Evolutionary conservation across 768 basidiomycete genomes (phyloP).

Genomic region (Piloderma croceum): DNA sequence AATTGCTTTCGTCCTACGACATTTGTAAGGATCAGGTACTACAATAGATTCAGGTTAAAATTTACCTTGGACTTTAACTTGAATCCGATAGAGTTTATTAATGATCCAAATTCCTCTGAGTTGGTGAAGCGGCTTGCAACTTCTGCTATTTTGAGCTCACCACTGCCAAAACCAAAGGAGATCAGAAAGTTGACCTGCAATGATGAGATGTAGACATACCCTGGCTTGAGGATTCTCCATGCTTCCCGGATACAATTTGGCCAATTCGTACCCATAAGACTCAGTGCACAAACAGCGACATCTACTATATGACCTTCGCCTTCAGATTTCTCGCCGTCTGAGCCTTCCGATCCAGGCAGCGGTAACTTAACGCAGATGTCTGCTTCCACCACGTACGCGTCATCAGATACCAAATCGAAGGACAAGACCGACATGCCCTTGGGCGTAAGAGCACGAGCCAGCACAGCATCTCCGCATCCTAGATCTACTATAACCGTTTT

Average conservation of each 20-base stretch:
- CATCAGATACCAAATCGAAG: slow-evolving; percentile 75
- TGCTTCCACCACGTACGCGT: slow-evolving; percentile 76
- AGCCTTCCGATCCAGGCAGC: slow-evolving; percentile 71
- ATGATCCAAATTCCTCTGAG: slow-evolving; percentile 56
- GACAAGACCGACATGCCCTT: slow-evolving; percentile 67
- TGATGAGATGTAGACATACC: slow-evolving; percentile 43
- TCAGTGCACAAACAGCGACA: slow-evolving; percentile 88
- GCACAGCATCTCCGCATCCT: slow-evolving; percentile 90
- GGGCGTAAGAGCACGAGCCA: slow-evolving; percentile 70
- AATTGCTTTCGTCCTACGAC: slow-evolving; percentile 69
- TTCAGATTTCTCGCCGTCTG: slow-evolving; percentile 30
- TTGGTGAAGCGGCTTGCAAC: slow-evolving; percentile 79
- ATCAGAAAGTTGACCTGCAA: slow-evolving; percentile 3
- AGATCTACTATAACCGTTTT: slow-evolving; percentile 83
- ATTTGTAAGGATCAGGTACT: neutral
- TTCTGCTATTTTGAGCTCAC: slow-evolving; percentile 83
- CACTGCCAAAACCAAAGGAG: slow-evolving; percentile 38
- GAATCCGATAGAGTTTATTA: slow-evolving; percentile 71
- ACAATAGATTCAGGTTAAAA: neutral
- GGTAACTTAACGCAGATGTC: slow-evolving; percentile 81
- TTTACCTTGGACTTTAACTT: slow-evolving; percentile 61
- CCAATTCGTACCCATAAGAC: slow-evolving; percentile 98
- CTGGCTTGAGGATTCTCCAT: slow-evolving; percentile 78
- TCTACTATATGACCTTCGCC: slow-evolving; percentile 79
- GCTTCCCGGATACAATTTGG: slow-evolving; percentile 84